Evolutionary conservation across 345 rosid species (phyloP), one percentile per base, ranked within the genome.

Genomic region (Streptanthus diversifolius): DNA sequence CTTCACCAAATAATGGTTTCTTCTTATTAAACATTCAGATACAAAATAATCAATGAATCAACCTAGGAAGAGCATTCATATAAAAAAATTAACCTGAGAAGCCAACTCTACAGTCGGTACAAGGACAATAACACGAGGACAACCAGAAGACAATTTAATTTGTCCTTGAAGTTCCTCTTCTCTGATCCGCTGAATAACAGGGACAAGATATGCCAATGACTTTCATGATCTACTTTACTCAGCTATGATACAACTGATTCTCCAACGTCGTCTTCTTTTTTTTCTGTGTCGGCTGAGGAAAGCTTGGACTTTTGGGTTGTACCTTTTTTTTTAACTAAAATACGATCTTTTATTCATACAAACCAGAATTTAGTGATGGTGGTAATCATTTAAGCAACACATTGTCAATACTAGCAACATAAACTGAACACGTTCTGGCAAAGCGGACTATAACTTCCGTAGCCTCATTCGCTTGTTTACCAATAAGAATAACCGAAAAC

Each of bases 201-300:
- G 99, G 13, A 84, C 64, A 41, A 95, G 91, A 86, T 91, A 95
- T 65, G 99, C 90, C 75, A 95, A 64, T 27, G 99, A 91, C 86
- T 95, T 91, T 44, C 99, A 96, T 19, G 99, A 95, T 63, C 99
- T 97, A 84, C 97, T 95, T 83, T 95, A 97, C 75, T 93, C 98
- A 56, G 98, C 96, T 80, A 93, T 73, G 21, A 93, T 79, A 80
- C 97, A 93, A 77, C 84, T 89, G n/a, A n/a, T n/a, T n/a, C n/a
- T n/a, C n/a, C n/a, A n/a, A n/a, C n/a, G n/a, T n/a, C n/a, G n/a
- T n/a, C n/a, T n/a, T n/a, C n/a, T n/a, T n/a, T n/a, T n/a, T n/a
- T n/a, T n/a, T n/a, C n/a, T n/a, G n/a, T n/a, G n/a, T n/a, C n/a
- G n/a, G n/a, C n/a, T n/a, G n/a, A n/a, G n/a, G n/a, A n/a, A n/a